Percentiles rank a stretch among this genome's conserved stretches.
Evolutionary conservation across 352 stramenopile species (phyloP).

Genomic region (Globisporangium paroecandrum): DNA sequence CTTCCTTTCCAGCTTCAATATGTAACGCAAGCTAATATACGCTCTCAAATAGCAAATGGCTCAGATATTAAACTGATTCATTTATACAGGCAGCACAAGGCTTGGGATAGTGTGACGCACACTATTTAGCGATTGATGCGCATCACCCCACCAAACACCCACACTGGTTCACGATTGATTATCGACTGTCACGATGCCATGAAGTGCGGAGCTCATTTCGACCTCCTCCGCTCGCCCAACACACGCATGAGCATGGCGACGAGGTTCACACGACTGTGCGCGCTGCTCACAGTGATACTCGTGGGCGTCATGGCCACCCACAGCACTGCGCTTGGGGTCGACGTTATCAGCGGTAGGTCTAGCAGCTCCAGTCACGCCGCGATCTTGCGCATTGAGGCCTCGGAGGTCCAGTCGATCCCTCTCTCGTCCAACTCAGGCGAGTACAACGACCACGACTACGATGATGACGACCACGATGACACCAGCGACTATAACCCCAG

Average conservation of each 20-base stretch:
- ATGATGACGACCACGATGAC: not conserved
- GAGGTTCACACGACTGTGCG: not conserved
- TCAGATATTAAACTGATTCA: too few species aligned
- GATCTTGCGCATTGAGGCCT: not conserved
- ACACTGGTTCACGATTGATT: not conserved
- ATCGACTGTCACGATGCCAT: too few species aligned
- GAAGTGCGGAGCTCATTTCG: not conserved
- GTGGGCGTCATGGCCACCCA: not conserved
- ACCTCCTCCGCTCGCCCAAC: too few species aligned
- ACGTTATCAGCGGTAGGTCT: too few species aligned
- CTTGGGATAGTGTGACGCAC: not conserved
- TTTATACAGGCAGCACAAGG: too few species aligned
- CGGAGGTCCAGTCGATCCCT: constrained; percentile 1
- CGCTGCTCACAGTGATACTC: not conserved
- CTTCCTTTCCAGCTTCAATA: too few species aligned
- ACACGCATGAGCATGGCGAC: not conserved
- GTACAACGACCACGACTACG: not conserved
- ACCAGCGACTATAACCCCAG: not conserved
- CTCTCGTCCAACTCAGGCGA: not conserved
- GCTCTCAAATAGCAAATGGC: too few species aligned
- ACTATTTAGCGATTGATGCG: not conserved
- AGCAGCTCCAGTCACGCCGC: not conserved
- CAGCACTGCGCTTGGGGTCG: not conserved
- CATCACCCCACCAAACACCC: too few species aligned
- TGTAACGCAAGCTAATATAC: too few species aligned